Evolutionary conservation across 345 rosid species (phyloP).

Genomic region (Ailanthus altissimus): DNA sequence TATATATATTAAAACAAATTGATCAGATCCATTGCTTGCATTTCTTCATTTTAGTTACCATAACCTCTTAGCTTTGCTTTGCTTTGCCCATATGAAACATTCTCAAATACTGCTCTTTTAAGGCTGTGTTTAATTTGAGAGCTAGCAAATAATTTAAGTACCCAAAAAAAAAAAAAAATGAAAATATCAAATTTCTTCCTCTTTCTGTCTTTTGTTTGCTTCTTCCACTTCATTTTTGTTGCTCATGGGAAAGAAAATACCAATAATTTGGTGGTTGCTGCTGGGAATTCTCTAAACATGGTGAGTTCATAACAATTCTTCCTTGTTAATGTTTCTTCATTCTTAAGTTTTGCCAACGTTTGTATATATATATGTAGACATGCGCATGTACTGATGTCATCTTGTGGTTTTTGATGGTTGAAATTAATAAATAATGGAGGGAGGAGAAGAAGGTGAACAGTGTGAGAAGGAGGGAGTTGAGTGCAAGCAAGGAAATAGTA

Average conservation of each 20-base stretch:
- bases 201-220: neutral
- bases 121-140: too few relatives aligned
- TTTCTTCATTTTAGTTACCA: neutral
- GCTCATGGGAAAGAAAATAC: constrained; percentile 15
- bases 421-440: constrained; percentile 6
- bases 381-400: too few relatives aligned
- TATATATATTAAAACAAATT: neutral
- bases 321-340: neutral
- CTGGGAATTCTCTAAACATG: constrained; percentile 1
- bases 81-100: neutral
- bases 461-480: constrained; percentile 19
- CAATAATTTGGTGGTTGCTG: neutral
- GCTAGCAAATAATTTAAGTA: neutral
- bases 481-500: constrained; percentile 25
- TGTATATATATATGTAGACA: too few relatives aligned
- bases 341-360: too few relatives aligned
- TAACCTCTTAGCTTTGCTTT: neutral
- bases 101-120: neutral
- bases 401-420: neutral
- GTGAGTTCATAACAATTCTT: constrained; percentile 8
- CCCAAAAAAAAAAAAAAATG: neutral
- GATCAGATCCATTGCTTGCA: neutral
- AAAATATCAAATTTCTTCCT: constrained; percentile 4
- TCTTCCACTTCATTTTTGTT: constrained; percentile 5
- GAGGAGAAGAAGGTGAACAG: neutral